Evolutionary conservation across 2,329 filamentous ascomycete species (phyloP).

Genomic region (Colletotrichum lentis): DNA sequence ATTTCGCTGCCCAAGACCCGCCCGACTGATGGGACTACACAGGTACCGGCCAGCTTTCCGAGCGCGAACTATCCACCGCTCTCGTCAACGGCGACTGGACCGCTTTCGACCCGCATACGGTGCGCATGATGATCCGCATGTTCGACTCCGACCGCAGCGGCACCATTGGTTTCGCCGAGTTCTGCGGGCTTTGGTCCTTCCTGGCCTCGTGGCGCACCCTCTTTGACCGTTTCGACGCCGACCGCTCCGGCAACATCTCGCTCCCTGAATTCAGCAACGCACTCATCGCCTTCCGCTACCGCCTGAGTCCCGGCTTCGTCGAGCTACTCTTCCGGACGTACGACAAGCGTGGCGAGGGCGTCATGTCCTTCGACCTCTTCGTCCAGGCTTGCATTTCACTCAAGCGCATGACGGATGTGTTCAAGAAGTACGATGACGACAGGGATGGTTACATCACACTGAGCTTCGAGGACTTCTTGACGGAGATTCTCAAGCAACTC

Average conservation of each 20-base stretch:
- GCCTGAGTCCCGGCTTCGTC: constrained; percentile 84
- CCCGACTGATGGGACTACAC: constrained; percentile 39
- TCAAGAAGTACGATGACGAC: constrained; percentile 98
- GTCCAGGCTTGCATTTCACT: constrained; percentile 96
- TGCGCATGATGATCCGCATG: constrained; percentile 99
- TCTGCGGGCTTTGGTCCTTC: constrained; percentile 96
- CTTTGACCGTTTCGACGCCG: constrained; percentile 93
- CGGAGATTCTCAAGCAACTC: constrained; percentile 70
- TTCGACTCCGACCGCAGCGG: constrained; percentile 92
- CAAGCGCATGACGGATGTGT: constrained; percentile 98
- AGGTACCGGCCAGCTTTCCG: constrained; percentile 83
- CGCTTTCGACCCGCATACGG: constrained; percentile 90
- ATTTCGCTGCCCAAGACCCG: not conserved
- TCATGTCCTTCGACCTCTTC: constrained; percentile 93
- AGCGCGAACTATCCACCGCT: constrained; percentile 85
- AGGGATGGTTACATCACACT: constrained; percentile 90
- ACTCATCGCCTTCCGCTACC: constrained; percentile 91
- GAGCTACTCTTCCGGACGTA: constrained; percentile 87
- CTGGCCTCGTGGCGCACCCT: constrained; percentile 91
- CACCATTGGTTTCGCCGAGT: constrained; percentile 93
- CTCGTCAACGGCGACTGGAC: constrained; percentile 97
- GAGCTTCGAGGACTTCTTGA: constrained; percentile 83
- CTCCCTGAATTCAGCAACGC: constrained; percentile 89
- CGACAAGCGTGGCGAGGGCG: constrained; percentile 76
- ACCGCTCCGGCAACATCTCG: constrained; percentile 86